phyloP scores from a whole-genome alignment of 2,329 filamentous ascomycete genomes.

The Penicillium brasilianum region DNA sequence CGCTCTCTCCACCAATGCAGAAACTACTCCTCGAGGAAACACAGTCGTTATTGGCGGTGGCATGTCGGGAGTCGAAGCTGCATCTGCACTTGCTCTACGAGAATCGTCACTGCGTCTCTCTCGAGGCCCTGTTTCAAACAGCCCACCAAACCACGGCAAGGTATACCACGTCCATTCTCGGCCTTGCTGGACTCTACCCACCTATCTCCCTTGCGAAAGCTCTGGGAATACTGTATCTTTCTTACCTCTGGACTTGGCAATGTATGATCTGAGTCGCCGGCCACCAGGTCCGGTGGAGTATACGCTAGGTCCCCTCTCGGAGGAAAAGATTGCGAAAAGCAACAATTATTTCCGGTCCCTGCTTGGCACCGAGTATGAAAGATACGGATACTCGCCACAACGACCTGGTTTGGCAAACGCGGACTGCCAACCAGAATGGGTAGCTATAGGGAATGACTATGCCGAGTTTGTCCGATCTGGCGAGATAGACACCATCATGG shows the following conservation, averaged over 20 bases:
- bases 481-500: slow-evolving; percentile 58
- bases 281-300: slow-evolving; percentile 64
- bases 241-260: slow-evolving; percentile 72
- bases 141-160: slow-evolving; percentile 32
- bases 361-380: slow-evolving; percentile 53
- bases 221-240: slow-evolving; percentile 55
- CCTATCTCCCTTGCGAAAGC: slow-evolving; percentile 46
- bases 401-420: slow-evolving; percentile 44
- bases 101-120: slow-evolving; percentile 63
- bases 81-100: slow-evolving; percentile 72
- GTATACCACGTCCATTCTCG: slow-evolving; percentile 72
- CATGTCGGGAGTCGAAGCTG: slow-evolving; percentile 81
- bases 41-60: slow-evolving; percentile 79
- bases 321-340: slow-evolving; percentile 60
- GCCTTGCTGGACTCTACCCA: slow-evolving; percentile 74
- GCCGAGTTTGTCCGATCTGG: slow-evolving; percentile 73
- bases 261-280: slow-evolving; percentile 71
- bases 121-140: not conserved
- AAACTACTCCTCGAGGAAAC: slow-evolving; percentile 54
- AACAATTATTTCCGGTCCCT: slow-evolving; percentile 56
- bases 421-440: slow-evolving; percentile 62
- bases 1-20: slow-evolving; percentile 11
- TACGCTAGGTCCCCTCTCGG: slow-evolving; percentile 66
- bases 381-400: slow-evolving; percentile 45
- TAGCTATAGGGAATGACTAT: slow-evolving; percentile 75